Conservation (phyloP, 2,329 filamentous ascomycete species). For the Beauveria sp. region DNA sequence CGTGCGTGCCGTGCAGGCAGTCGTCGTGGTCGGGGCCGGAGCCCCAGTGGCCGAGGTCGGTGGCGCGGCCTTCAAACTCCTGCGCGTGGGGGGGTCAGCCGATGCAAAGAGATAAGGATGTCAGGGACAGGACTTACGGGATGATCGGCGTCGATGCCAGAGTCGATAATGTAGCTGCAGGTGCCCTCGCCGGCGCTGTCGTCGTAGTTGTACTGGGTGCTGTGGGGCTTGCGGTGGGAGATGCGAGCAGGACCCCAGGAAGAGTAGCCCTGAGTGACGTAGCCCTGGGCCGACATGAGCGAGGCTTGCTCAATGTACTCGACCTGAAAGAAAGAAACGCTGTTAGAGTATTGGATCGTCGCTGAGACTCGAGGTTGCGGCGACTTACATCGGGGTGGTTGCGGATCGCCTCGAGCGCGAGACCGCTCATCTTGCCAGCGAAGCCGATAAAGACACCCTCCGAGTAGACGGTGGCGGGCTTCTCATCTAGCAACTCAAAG, state of each 20-base stretch:
- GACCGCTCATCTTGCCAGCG: slow-evolving; percentile 12
- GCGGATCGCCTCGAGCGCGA: slow-evolving; percentile 13
- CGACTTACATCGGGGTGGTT: slow-evolving; percentile 12
- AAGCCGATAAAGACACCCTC: slow-evolving; percentile 18
- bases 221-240: slow-evolving; percentile 20
- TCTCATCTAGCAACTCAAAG: slow-evolving; percentile 12
- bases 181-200: slow-evolving; percentile 25
- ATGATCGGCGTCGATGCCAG: slow-evolving; percentile 27
- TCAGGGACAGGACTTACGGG: slow-evolving; percentile 17
- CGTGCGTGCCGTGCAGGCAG: slow-evolving; percentile 51
- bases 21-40: slow-evolving; percentile 36
- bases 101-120: not conserved
- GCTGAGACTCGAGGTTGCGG: too few relatives aligned
- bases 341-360: too few relatives aligned
- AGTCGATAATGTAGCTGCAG: slow-evolving; percentile 34
- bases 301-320: slow-evolving; percentile 29
- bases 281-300: slow-evolving; percentile 19
- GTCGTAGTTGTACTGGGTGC: slow-evolving; percentile 25
- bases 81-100: not conserved
- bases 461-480: slow-evolving; percentile 15
- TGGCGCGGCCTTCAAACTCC: slow-evolving; percentile 41
- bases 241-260: slow-evolving; percentile 28
- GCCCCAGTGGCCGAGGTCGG: slow-evolving; percentile 35
- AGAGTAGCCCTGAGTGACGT: slow-evolving; percentile 23
- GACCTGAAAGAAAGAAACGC: slow-evolving; percentile 13